Evolutionary conservation across 148 eudicot species (phyloP), one percentile per base, ranked within the genome.

Genomic region (Fallopia convolvulus): DNA sequence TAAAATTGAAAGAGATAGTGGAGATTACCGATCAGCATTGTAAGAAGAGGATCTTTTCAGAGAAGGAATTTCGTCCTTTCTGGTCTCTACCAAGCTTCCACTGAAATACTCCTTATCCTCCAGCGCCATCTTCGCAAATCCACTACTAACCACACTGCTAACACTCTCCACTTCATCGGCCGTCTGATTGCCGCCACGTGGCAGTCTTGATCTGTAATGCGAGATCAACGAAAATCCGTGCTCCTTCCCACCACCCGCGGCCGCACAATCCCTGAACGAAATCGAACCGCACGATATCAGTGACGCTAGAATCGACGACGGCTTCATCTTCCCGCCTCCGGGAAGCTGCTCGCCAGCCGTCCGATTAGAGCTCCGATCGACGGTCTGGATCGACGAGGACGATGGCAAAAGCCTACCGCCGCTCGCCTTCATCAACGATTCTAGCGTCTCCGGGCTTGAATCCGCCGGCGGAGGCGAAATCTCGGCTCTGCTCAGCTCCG

Each of bases 261-360:
- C 82, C 73, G 92, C 97, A 48, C 92, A 89, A 20, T 90, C 97
- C 75, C 84, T 84, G 52, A 94, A 92, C 79, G 95, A 90, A 4
- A 89, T 78, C 20, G 98, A 89, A 3, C 97, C 98, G 76, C 98
- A 94, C 0, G 97, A 83, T 33, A 94, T 80, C 81, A 94, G 41
- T 61, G 92, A 93, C 96, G 90, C 89, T 76, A 94, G 68, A 11
- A 92, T 97, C 3, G 97, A 83, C 0, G 98, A 85, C 5, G 94
- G 88, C 73, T 82, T 93, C 75, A 82, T 77, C 74, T 86, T 83
- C 47, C 89, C 94, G 77, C 83, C 82, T 72, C 72, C 72, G 87
- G 86, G 60, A 86, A 82, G 48, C 72, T 30, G 55, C 17, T 47
- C 49, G 71, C 21, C 86, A 18, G 74, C 80, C 78, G 87, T 77